phyloP scores from a whole-genome alignment of 768 basidiomycete species.

The Tricholoma flavovirens region DNA sequence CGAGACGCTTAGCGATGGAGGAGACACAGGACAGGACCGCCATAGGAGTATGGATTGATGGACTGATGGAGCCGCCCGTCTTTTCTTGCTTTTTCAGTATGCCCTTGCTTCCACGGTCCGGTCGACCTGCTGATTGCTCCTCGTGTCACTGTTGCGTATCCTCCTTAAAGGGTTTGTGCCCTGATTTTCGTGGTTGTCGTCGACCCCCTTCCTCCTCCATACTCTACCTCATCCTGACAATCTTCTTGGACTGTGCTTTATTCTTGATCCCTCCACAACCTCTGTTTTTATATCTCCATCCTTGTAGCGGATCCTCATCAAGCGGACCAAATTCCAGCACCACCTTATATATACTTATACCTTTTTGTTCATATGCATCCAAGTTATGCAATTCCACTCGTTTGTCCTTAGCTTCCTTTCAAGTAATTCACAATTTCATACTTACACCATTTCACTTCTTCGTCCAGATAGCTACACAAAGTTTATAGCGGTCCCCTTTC shows the following conservation, averaged over 20 bases:
- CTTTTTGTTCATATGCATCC: slow-evolving; percentile 1
- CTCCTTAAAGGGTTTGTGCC: slow-evolving; percentile 1
- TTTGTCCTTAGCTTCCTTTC: neutral
- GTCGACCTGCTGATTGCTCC: neutral
- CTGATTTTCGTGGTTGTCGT: neutral
- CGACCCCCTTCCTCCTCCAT: neutral
- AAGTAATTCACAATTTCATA: neutral
- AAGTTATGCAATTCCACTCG: slow-evolving; percentile 2
- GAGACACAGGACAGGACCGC: slow-evolving; percentile 43
- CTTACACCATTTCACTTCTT: neutral
- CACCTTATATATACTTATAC: slow-evolving; percentile 3
- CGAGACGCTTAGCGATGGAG: slow-evolving; percentile 58
- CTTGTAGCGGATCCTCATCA: neutral
- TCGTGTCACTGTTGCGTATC: neutral
- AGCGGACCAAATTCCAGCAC: neutral
- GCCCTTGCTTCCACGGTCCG: neutral
- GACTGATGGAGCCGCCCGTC: slow-evolving; percentile 3
- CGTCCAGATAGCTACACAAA: neutral
- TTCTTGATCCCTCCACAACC: neutral
- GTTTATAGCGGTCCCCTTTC: neutral
- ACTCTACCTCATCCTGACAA: neutral
- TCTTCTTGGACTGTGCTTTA: slow-evolving; percentile 4
- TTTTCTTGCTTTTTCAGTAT: neutral
- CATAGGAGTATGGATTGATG: slow-evolving; percentile 20
- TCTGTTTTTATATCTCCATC: neutral